Evolutionary conservation across 2,329 filamentous ascomycete species (phyloP).

Genomic region (Parafenestella ontariensis): DNA sequence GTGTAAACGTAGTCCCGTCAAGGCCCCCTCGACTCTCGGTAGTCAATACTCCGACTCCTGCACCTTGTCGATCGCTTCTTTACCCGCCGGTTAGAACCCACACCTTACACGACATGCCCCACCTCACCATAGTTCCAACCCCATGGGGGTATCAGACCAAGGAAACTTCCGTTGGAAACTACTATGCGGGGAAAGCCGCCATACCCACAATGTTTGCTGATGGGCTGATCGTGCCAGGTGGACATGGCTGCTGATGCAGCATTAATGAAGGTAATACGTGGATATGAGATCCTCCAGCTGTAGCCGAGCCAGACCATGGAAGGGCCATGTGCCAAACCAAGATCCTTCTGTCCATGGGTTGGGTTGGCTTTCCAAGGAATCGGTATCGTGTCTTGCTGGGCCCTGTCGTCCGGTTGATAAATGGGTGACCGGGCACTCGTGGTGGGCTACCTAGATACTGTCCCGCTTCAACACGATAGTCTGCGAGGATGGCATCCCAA

Average conservation of each 20-base stretch:
- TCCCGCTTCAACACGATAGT: not conserved
- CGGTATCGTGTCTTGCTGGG: slow-evolving; percentile 5
- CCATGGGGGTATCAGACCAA: slow-evolving; percentile 11
- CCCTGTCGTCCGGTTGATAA: slow-evolving; percentile 4
- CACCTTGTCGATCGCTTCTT: slow-evolving; percentile 13
- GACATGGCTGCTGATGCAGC: not conserved
- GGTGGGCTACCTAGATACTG: not conserved
- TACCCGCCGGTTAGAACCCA: slow-evolving; percentile 5
- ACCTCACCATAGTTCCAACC: slow-evolving; percentile 6
- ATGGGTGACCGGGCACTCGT: not conserved
- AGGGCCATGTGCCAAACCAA: not conserved
- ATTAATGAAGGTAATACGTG: slow-evolving; percentile 12
- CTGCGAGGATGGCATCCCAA: slow-evolving; percentile 9
- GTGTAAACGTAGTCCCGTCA: slow-evolving; percentile 6
- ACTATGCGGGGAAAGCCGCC: slow-evolving; percentile 13
- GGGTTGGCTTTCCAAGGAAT: slow-evolving; percentile 1
- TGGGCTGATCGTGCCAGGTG: not conserved
- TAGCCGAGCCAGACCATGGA: not conserved
- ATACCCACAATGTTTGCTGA: slow-evolving; percentile 1
- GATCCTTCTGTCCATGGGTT: not conserved
- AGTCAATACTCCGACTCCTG: slow-evolving; percentile 8
- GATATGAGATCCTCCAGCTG: slow-evolving; percentile 4
- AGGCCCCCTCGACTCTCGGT: slow-evolving; percentile 20
- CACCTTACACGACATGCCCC: slow-evolving; percentile 5
- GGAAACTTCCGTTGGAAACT: not conserved